These are phyloP conservation scores for Alternaria atra DNA, from an alignment of 2,329 filamentous ascomycete genomes.

Conservation along the genomic window DNA sequence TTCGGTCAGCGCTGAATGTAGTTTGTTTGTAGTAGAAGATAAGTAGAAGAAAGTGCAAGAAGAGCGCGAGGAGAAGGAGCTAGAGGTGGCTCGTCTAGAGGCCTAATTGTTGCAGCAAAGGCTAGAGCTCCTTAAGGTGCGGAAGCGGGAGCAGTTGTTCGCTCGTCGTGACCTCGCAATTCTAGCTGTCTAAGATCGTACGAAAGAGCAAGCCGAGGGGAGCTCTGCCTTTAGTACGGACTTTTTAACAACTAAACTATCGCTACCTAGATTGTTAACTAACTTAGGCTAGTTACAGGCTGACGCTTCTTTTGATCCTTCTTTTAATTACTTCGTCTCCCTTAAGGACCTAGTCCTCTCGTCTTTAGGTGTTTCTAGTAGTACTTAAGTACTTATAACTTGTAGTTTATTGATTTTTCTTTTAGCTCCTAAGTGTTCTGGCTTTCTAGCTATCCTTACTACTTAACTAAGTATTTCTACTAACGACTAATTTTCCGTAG, in stretches of 20 bases:
- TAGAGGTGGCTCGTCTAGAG: no score
- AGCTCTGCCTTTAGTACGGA: not conserved
- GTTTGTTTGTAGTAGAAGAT: not conserved
- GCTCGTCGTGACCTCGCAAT: no score
- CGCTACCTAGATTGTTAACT: not conserved
- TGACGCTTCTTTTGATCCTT: not conserved
- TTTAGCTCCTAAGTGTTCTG: not conserved
- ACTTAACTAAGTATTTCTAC: not conserved
- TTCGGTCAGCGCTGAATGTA: not conserved
- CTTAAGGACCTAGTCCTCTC: not conserved
- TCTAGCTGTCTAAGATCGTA: not conserved
- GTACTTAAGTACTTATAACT: not conserved
- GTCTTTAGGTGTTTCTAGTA: not conserved
- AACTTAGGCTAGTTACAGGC: not conserved
- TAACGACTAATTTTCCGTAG: not conserved
- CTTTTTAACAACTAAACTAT: not conserved
- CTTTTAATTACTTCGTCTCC: not conserved
- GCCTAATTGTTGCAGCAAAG: no score
- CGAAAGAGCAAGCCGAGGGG: not conserved
- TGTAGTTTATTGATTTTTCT: not conserved
- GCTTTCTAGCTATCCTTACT: not conserved
- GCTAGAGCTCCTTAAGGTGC: not conserved
- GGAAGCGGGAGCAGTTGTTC: no score
- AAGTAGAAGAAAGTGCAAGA: no score
- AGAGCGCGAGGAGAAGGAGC: no score